A percentile compares a stretch with the other conserved stretches of the same genome.
These are phyloP conservation scores for Paspalum vaginatum DNA, from an alignment of 176 grass and related monocot genomes.

Conservation along the genomic window DNA sequence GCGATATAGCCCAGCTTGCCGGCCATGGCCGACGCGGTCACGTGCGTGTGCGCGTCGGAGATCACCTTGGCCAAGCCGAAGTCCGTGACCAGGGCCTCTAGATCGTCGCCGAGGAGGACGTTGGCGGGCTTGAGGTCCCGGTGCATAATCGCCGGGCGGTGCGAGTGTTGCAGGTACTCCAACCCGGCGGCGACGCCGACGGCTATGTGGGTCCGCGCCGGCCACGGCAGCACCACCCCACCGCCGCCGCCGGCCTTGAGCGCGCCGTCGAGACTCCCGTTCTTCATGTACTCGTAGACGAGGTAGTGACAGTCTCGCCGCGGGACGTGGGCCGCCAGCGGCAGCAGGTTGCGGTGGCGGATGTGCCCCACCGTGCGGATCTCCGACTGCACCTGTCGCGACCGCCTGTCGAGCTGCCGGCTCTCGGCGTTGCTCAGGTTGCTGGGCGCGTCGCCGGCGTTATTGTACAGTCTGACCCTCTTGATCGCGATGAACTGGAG, in stretches of 20 bases:
- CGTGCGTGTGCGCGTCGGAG: constrained; percentile 52
- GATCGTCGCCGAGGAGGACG: constrained; percentile 74
- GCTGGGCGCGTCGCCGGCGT: not conserved
- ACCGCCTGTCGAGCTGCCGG: constrained; percentile 59
- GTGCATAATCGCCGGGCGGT: constrained; percentile 73
- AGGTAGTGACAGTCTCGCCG: constrained; percentile 73
- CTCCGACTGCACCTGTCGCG: constrained; percentile 77
- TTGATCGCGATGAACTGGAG: constrained; percentile 66
- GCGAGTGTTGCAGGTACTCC: constrained; percentile 76
- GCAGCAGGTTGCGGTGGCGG: constrained; percentile 79
- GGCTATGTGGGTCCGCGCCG: constrained; percentile 52
- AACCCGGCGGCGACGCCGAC: constrained; percentile 65
- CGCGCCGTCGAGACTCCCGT: constrained; percentile 62
- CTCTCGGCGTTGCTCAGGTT: constrained; percentile 57
- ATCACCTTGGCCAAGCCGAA: constrained; percentile 78
- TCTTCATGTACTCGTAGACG: constrained; percentile 85
- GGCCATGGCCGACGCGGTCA: constrained; percentile 53
- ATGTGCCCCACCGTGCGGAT: constrained; percentile 78
- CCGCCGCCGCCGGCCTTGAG: constrained; percentile 9
- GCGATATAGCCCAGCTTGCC: constrained; percentile 83
- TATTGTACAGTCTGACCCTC: constrained; percentile 61
- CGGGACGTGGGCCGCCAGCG: constrained; percentile 65
- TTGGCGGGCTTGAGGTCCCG: constrained; percentile 85
- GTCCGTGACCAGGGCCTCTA: constrained; percentile 73
- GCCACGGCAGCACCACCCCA: constrained; percentile 43